phyloP scores from a whole-genome alignment of 768 basidiomycete species.

The Leucosporidium yakuticum region DNA sequence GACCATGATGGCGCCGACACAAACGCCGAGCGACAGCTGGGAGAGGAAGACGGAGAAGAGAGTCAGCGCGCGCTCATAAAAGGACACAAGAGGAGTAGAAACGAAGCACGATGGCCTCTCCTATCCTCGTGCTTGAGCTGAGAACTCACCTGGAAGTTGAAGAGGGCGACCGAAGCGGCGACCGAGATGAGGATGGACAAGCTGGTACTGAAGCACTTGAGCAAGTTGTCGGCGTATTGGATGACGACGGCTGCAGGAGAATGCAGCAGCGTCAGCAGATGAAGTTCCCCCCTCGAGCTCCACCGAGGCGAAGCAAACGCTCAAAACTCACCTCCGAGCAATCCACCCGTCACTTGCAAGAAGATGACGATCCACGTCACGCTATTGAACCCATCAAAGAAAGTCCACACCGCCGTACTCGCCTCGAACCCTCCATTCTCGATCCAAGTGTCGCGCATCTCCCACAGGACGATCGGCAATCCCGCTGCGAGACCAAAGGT shows the following conservation, averaged over 20 bases:
- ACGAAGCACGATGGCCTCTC: no score
- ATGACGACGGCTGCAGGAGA: conserved; percentile 56
- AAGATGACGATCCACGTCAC: conserved; percentile 86
- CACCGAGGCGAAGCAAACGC: not conserved
- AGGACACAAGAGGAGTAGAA: no score
- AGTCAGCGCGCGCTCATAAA: no score
- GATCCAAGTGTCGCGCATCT: conserved; percentile 11
- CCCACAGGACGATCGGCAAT: conserved; percentile 52
- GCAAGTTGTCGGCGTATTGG: conserved; percentile 55
- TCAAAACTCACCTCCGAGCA: conserved; percentile 61
- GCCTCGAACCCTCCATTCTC: conserved; percentile 4
- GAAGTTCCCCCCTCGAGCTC: not conserved
- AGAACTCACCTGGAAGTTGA: conserved; percentile 55
- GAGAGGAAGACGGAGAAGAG: no score
- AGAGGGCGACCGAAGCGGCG: conserved; percentile 78
- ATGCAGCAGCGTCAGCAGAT: not conserved
- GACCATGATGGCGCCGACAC: conserved; percentile 29
- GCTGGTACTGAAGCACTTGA: conserved; percentile 67
- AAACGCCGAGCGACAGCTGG: conserved; percentile 17
- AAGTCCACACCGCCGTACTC: conserved; percentile 1
- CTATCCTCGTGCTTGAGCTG: no score
- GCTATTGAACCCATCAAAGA: conserved; percentile 71
- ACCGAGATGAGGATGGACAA: conserved; percentile 89
- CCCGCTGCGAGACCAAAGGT: conserved; percentile 86
- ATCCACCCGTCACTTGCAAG: conserved; percentile 78